Conservation (phyloP, 2,329 filamentous ascomycete species). For the Paracoccidioides lutzii region DNA sequence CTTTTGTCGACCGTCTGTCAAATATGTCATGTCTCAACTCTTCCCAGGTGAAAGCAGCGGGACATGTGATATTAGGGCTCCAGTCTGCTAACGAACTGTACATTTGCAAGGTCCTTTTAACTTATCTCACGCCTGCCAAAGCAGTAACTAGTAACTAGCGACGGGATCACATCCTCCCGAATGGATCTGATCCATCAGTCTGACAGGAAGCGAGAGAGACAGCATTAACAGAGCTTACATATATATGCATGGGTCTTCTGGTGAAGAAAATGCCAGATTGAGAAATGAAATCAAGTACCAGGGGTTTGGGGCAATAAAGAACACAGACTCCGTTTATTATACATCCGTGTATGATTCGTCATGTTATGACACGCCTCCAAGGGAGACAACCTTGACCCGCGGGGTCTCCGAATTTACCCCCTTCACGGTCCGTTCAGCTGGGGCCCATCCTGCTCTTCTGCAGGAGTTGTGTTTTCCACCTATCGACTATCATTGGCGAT, state of each 20-base stretch:
- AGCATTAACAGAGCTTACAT: not conserved
- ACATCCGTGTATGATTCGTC: no score
- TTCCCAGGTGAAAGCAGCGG: not conserved
- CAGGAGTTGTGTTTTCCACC: no score
- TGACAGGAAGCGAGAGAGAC: not conserved
- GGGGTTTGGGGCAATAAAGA: not conserved
- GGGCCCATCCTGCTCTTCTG: no score
- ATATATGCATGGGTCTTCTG: not conserved
- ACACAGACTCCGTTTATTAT: no score
- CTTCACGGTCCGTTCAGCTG: no score
- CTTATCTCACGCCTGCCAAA: not conserved
- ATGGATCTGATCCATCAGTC: not conserved
- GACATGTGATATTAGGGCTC: not conserved
- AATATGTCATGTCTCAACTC: not conserved
- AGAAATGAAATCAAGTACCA: not conserved
- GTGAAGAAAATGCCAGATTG: not conserved
- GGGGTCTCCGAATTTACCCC: no score
- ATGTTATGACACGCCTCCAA: no score
- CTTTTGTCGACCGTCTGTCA: not conserved
- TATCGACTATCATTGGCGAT: no score
- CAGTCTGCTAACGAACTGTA: not conserved
- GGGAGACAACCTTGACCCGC: no score
- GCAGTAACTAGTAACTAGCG: not conserved
- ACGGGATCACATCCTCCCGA: not conserved
- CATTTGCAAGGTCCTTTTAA: not conserved